These are phyloP conservation scores for Begonia peltatifolia DNA, from an alignment of 306 rosid species.

Conservation along the genomic window DNA sequence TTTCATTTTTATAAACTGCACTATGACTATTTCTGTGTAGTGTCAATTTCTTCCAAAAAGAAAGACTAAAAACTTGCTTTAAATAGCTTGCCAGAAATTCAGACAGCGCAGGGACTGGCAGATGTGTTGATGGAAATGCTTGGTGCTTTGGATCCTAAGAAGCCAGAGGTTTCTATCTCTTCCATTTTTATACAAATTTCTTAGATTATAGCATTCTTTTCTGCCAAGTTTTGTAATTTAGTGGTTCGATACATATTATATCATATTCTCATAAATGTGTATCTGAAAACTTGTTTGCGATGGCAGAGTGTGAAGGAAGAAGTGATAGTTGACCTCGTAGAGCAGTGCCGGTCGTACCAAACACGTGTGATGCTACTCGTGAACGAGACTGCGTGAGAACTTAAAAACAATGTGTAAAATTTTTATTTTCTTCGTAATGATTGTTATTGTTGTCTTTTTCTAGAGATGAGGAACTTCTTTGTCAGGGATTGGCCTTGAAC, in stretches of 20 bases:
- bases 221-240: too few species aligned
- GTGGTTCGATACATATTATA: too few species aligned
- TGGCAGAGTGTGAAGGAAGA: slow-evolving; percentile 84
- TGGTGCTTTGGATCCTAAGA: slow-evolving; percentile 66
- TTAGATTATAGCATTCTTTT: too few species aligned
- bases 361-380: slow-evolving; percentile 86
- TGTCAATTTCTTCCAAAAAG: background rate
- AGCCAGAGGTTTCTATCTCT: slow-evolving; percentile 33
- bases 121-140: slow-evolving; percentile 90
- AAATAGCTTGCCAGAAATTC: slow-evolving; percentile 61
- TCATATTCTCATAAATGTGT: too few species aligned
- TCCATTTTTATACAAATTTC: background rate
- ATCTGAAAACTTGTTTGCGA: slow-evolving; percentile 6
- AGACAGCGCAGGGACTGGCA: slow-evolving; percentile 67
- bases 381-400: slow-evolving; percentile 55
- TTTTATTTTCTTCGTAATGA: background rate
- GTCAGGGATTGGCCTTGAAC: slow-evolving; percentile 66
- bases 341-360: slow-evolving; percentile 86
- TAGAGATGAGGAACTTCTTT: slow-evolving; percentile 72
- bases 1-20: too few species aligned
- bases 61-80: slow-evolving; percentile 9
- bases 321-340: slow-evolving; percentile 86
- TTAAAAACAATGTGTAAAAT: background rate
- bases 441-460: slow-evolving; percentile 19
- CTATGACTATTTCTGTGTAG: too few species aligned